Evolutionary conservation across 2,329 filamentous ascomycete species (phyloP).

Genomic region (Penicillium sp.): DNA sequence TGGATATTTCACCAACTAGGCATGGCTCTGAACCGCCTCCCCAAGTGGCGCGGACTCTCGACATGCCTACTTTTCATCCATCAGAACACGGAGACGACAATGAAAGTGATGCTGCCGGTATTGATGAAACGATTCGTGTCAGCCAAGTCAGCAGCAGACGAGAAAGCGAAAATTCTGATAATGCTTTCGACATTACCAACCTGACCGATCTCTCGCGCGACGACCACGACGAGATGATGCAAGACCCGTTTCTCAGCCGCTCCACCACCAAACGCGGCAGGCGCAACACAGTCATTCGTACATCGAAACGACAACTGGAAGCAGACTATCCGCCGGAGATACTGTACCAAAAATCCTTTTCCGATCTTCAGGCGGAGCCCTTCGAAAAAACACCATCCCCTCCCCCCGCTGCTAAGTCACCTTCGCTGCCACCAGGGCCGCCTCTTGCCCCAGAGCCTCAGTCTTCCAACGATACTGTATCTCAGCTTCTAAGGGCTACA

Average conservation of each 20-base stretch:
- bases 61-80: conserved; percentile 17
- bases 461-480: conserved; percentile 36
- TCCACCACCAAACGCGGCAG: conserved; percentile 28
- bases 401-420: conserved; percentile 22
- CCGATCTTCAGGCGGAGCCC: conserved; percentile 49
- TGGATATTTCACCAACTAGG: conserved; percentile 39
- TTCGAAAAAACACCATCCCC: conserved; percentile 45
- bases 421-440: conserved; percentile 20
- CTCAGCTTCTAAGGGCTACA: conserved; percentile 36
- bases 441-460: conserved; percentile 14
- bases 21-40: conserved; percentile 30
- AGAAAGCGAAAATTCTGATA: conserved; percentile 28
- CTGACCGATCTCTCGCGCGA: conserved; percentile 32
- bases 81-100: conserved; percentile 22
- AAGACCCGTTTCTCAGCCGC: conserved; percentile 33
- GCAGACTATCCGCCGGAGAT: conserved; percentile 50
- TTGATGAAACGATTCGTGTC: conserved; percentile 24
- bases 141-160: conserved; percentile 20
- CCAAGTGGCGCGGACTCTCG: conserved; percentile 23
- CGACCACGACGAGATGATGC: conserved; percentile 26
- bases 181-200: conserved; percentile 33
- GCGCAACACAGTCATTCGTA: conserved; percentile 24
- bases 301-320: conserved; percentile 35
- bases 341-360: conserved; percentile 48
- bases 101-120: conserved; percentile 14